Conservation (phyloP, 805 yeast species). For the Candida endomychidarum region DNA sequence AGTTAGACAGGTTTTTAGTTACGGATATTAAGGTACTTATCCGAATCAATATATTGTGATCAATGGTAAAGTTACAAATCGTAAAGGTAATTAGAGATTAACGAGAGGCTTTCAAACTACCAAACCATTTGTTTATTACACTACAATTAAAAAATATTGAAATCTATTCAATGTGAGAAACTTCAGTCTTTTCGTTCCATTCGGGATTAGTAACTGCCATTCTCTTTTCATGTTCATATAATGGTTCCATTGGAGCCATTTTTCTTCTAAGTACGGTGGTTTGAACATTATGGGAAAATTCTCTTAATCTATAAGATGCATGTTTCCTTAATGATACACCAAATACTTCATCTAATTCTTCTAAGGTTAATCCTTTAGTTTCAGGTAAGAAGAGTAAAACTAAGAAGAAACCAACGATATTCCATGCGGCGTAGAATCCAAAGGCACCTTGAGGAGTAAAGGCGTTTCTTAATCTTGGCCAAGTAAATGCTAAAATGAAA, state of each 20-base stretch:
- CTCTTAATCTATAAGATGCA: conserved; percentile 42
- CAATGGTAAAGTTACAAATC: no score
- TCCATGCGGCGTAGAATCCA: conserved; percentile 89
- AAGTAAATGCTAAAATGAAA: conserved; percentile 67
- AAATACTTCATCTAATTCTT: conserved; percentile 75
- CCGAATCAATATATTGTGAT: no score
- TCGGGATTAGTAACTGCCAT: conserved; percentile 59
- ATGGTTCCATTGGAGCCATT: conserved; percentile 51
- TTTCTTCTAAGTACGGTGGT: conserved; percentile 48
- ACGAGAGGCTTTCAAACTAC: not conserved
- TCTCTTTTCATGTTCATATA: conserved; percentile 52
- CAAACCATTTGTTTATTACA: not conserved
- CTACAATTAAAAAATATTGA: not conserved
- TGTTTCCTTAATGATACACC: conserved; percentile 57
- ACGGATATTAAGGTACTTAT: no score
- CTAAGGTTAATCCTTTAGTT: conserved; percentile 65
- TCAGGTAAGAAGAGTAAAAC: conserved; percentile 74
- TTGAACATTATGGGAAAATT: conserved; percentile 40
- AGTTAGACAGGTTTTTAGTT: not conserved
- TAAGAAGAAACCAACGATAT: conserved; percentile 64
- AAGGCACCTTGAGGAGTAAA: conserved; percentile 83
- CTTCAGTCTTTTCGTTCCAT: conserved; percentile 62
- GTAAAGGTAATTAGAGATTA: no score
- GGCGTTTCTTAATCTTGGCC: conserved; percentile 70
- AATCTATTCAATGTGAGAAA: conserved; percentile 47